These are phyloP conservation scores for Lagenaria siceraria DNA, from an alignment of 306 rosid species.

Conservation along the genomic window DNA sequence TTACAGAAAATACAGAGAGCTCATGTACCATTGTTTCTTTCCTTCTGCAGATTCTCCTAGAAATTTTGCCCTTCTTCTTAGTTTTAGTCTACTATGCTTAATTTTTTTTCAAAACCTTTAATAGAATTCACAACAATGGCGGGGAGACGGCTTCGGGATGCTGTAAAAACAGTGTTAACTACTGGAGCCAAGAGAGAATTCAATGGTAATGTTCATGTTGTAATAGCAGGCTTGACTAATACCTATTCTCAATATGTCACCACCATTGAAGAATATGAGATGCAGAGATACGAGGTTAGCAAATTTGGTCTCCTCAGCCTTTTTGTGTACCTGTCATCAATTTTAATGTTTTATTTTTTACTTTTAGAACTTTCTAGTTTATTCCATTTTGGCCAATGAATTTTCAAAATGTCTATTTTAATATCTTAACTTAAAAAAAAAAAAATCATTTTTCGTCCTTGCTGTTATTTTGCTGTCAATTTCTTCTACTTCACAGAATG, in stretches of 20 bases:
- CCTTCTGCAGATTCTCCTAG: neutral
- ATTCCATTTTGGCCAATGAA: neutral
- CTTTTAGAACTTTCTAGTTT: neutral
- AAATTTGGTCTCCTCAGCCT: neutral
- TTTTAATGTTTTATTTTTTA: neutral
- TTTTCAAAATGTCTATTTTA: neutral
- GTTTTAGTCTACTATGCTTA: neutral
- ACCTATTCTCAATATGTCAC: slow-evolving; percentile 81
- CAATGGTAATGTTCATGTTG: slow-evolving; percentile 38
- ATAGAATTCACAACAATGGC: slow-evolving; percentile 95
- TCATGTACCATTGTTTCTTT: neutral
- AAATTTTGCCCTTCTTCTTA: neutral
- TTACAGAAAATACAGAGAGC: neutral
- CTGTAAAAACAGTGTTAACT: slow-evolving; percentile 51
- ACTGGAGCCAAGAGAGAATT: slow-evolving; percentile 24
- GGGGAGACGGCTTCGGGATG: slow-evolving; percentile 83
- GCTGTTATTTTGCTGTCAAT: neutral
- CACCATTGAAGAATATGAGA: slow-evolving; percentile 68
- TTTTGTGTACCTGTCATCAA: neutral
- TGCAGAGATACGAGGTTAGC: slow-evolving; percentile 93
- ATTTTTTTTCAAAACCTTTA: neutral
- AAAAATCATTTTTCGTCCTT: neutral
- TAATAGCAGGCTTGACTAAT: slow-evolving; percentile 78
- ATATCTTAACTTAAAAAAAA: neutral
- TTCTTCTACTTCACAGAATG: neutral